Percentiles rank a stretch among this genome's conserved stretches.
Conservation (phyloP, 345 rosid genomes). For the Angophora floribunda region DNA sequence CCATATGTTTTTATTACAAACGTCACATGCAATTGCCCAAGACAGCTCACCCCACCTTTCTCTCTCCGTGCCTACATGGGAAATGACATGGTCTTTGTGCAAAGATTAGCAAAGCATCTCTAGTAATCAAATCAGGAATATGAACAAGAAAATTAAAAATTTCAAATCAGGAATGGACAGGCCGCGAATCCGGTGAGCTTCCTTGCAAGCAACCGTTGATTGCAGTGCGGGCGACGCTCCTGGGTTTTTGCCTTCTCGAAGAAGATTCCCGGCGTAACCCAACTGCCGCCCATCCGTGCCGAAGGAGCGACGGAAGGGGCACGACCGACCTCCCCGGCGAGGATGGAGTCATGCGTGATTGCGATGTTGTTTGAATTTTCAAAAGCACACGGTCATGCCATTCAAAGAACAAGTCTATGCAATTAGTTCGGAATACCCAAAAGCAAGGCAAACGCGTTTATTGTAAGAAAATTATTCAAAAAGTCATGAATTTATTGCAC, state of each 20-base stretch:
- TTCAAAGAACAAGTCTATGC: not conserved
- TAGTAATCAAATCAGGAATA: not conserved
- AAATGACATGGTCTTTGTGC: not conserved
- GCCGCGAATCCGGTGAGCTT: not conserved
- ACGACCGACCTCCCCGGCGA: not conserved
- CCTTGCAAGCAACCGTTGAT: not conserved
- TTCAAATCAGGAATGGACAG: not conserved
- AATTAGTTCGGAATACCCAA: too few species aligned
- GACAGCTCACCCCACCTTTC: not conserved
- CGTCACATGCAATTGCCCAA: not conserved
- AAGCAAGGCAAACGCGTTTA: too few species aligned
- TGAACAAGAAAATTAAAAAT: too few species aligned
- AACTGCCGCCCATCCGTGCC: not conserved
- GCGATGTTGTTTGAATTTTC: not conserved
- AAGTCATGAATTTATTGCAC: too few species aligned
- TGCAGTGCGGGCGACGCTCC: not conserved
- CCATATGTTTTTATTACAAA: not conserved
- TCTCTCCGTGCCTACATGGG: not conserved
- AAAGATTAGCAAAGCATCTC: not conserved
- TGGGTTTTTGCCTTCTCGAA: not conserved
- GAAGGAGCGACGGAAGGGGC: not conserved
- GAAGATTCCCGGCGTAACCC: not conserved
- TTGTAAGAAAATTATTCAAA: too few species aligned
- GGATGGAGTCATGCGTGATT: not conserved
- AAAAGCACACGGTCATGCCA: rapidly evolving